Conservation (phyloP, 1,139 yeast species). For the Pichia kudriavzevii region DNA sequence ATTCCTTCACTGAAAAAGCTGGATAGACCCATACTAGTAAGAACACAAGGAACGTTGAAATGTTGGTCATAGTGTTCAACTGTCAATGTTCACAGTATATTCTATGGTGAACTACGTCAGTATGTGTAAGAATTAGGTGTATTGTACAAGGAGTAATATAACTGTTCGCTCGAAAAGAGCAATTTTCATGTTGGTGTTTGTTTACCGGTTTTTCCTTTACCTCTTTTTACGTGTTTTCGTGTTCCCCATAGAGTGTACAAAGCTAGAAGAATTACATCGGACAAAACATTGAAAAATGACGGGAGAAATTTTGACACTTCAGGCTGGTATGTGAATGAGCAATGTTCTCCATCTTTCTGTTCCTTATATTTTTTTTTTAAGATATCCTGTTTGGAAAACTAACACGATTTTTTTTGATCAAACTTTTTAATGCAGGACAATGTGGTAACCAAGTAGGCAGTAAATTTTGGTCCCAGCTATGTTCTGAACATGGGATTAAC, state of each 20-base stretch:
- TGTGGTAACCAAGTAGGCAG: constrained; percentile 96
- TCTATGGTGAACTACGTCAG: no score
- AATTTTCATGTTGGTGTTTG: neutral
- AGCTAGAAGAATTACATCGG: no score
- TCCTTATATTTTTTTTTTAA: neutral
- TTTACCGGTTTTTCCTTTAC: neutral
- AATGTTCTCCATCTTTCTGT: neutral
- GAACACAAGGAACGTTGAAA: constrained; percentile 2
- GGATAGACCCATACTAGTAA: constrained; percentile 7
- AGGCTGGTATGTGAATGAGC: constrained; percentile 41
- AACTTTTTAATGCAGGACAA: constrained; percentile 50
- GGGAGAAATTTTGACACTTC: constrained; percentile 58
- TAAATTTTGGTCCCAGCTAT: constrained; percentile 87
- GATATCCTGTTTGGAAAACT: neutral
- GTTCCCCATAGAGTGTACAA: neutral
- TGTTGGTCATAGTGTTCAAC: neutral
- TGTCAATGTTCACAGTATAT: neutral
- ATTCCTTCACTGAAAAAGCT: constrained; percentile 49
- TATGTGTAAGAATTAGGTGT: no score
- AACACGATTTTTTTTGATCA: neutral
- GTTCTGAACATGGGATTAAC: constrained; percentile 78
- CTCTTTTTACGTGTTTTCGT: neutral
- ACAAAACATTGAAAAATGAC: constrained; percentile 26
- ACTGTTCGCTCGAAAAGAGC: neutral
- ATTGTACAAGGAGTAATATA: no score